A percentile compares a stretch with the other conserved stretches of the same genome.
Evolutionary conservation across 306 rosid species (phyloP).

Genomic region (Heteromeles arbutifolia): DNA sequence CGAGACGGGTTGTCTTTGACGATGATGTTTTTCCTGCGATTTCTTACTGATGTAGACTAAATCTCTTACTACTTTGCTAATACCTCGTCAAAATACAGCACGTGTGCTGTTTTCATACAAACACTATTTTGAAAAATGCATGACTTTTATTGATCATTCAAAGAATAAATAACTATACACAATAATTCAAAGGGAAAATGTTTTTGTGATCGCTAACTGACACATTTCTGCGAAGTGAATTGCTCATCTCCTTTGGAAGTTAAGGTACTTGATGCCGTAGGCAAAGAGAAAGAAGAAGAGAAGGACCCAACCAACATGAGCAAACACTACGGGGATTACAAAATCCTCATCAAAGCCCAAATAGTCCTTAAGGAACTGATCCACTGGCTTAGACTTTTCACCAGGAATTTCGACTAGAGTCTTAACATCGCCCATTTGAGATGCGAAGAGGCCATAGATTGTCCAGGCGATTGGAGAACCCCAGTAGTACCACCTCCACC

Average conservation of each 20-base stretch:
- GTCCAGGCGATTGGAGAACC: constrained; percentile 27
- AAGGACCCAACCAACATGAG: constrained; percentile 30
- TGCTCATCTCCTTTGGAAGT: constrained; percentile 24
- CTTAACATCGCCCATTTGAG: constrained; percentile 22
- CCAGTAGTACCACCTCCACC: constrained; percentile 39
- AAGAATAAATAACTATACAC: too few relatives aligned
- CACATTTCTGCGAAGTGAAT: not conserved
- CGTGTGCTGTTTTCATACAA: too few relatives aligned
- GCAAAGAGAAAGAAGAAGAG: constrained; percentile 29
- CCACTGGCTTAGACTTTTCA: not conserved
- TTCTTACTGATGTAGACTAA: too few relatives aligned
- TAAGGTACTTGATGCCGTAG: constrained; percentile 26
- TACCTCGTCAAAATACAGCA: too few relatives aligned
- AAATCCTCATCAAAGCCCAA: constrained; percentile 26
- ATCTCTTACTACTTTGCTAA: too few relatives aligned
- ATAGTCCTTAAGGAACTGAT: constrained; percentile 12
- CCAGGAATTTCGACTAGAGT: not conserved
- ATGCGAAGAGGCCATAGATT: constrained; percentile 22
- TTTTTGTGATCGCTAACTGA: not conserved
- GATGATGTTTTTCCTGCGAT: too few relatives aligned
- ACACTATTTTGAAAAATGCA: too few relatives aligned
- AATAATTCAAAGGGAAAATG: too few relatives aligned
- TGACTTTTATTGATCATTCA: too few relatives aligned
- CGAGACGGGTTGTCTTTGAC: too few relatives aligned
- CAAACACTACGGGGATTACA: constrained; percentile 17